Base-by-base conservation (phyloP, 768 basidiomycete species). In the Boletus fagicola region DNA sequence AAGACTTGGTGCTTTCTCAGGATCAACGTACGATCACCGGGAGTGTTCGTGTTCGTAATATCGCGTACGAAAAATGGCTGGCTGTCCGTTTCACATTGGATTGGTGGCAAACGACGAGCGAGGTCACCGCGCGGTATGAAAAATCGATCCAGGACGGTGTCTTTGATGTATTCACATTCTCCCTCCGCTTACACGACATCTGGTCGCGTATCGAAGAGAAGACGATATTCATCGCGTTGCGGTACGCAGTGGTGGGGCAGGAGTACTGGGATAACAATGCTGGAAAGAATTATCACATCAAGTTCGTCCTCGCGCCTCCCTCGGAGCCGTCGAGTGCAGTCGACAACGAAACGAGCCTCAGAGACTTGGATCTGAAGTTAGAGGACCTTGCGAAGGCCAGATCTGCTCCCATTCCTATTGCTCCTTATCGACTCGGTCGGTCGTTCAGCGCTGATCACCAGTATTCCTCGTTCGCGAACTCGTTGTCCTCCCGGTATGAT, bases 241-340 rank as follows among this genome's bases (percentile, higher is more conserved):
- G 91, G 53, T 94, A 89, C 65, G 71, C 76, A 13, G 83, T 86
- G 26, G 83, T 75, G 5, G 90, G 89, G 0, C 74, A 77, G 62
- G 94, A 98, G 71, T 81, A 88, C 56, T 98, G 96, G 96, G 96
- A 98, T 72, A 95, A 92, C 75, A 96, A 97, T 68, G 69, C 64
- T 26, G 87, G 88, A 2, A 69, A 78, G 53, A 92, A 98, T 68
- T 98, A 96, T 71, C 76, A 83, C 47, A 82, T 90, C 53, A 82
- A 78, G 54, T 95, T 98, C 67, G 73, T 72, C 53, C 60, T 60
- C 16, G 47, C 45, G 56, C 65, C 65, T 51, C 64, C 65, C 52
- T 63, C 57, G 28, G 60, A 64, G 42, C 51, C 66, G 39, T 70
- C 62, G 44, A 62, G 71, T 50, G 72, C 68, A 22, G 73, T 73